Evolutionary conservation across 306 rosid species (phyloP), one percentile per base, ranked within the genome.

Genomic region (Pterocarpus macrocarpus): DNA sequence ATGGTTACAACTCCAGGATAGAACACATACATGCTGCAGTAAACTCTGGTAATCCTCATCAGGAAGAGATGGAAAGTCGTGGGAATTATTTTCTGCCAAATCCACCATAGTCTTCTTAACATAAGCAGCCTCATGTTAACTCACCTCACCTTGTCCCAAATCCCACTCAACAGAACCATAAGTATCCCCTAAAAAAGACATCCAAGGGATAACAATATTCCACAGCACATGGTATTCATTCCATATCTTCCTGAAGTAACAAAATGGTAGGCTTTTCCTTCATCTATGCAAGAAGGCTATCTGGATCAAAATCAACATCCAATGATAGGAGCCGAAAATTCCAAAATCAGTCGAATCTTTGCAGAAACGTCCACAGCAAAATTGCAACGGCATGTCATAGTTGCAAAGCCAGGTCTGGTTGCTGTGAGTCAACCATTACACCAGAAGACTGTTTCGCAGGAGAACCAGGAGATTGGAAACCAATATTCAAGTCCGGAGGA

Each of bases 341-440:
- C 82, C 34, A 64, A 52, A 61, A 83, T 71, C 61, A 34, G 64
- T 82, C 58, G 52, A 84, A 64, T 73, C 76, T 75, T 61, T 52
- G 73, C 5, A 69, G 69, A 76, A 64, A 76, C 30, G 57, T 81
- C 73, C 69, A 58, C 41, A 39, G 33, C 86, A 85, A 64, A 90
- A 91, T 79, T 86, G 93, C 83, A 84, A 71, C 59, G 89, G 87
- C 74, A 76, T 15, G 35, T 93, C 90, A 96, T 47, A 93, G 97
- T 80, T 96, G 99, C 89, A 93, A 83, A 84, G 99, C 99, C 56
- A 96, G 89, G 90, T 96, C 99, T 44, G 98, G 99, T 88, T 96
- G 99, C 89, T 93, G 99, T 10, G 99, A 93, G 77, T 96, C 99
- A 2, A 92, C 97, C 79, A 84, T 66, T 50, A 90, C 90, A 61